phyloP scores from a whole-genome alignment of 1,284 basidiomycete species.

The Fistulinella staudtii region DNA sequence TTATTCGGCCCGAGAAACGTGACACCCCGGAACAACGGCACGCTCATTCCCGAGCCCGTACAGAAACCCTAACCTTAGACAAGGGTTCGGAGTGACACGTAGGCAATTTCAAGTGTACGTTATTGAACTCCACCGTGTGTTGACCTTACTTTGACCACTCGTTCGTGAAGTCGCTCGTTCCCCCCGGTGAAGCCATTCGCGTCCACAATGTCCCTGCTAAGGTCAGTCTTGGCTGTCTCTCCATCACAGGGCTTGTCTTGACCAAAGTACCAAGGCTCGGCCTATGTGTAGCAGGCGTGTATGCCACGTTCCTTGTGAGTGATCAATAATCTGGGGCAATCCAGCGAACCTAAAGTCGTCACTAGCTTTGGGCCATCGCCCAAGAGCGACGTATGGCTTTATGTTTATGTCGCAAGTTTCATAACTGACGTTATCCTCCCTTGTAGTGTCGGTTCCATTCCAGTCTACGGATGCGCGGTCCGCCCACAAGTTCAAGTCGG shows the following conservation, averaged over 20 bases:
- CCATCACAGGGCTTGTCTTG: neutral
- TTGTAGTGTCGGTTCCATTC: constrained; percentile 80
- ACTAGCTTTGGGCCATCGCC: constrained; percentile 78
- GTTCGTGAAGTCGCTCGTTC: too few species aligned
- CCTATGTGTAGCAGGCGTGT: constrained; percentile 67
- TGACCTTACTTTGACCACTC: too few species aligned
- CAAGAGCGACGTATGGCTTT: constrained; percentile 79
- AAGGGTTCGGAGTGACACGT: constrained; percentile 30
- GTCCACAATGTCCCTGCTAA: constrained; percentile 29
- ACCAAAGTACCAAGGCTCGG: constrained; percentile 44
- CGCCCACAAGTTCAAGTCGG: constrained; percentile 80
- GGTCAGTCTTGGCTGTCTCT: constrained; percentile 13
- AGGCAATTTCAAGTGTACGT: constrained; percentile 6
- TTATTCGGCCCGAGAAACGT: too few species aligned
- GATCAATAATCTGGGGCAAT: constrained; percentile 1
- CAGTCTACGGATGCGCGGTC: constrained; percentile 58
- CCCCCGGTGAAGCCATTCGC: too few species aligned
- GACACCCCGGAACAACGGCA: too few species aligned
- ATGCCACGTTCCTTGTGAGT: constrained; percentile 74
- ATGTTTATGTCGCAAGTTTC: neutral
- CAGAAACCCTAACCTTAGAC: constrained; percentile 22
- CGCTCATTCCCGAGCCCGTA: too few species aligned
- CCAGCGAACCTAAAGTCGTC: constrained; percentile 7
- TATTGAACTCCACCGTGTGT: too few species aligned
- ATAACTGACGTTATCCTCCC: constrained; percentile 6